Evolutionary conservation across 306 rosid genomes (phyloP).

Genomic region (Pterocarpus macrocarpus): DNA sequence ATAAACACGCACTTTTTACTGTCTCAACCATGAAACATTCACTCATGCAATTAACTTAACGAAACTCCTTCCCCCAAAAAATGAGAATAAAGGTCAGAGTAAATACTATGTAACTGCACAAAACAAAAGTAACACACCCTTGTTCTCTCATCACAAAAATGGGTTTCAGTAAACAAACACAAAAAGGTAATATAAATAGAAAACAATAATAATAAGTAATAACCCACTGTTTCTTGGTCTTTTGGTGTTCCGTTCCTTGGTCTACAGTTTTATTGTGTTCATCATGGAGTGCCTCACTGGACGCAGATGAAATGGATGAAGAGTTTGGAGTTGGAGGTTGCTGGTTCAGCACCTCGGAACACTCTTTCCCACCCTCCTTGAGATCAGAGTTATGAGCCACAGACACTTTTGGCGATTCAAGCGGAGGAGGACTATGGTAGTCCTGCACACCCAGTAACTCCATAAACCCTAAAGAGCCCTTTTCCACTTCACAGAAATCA

Average conservation of each 20-base stretch:
- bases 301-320: conserved; percentile 79
- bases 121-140: not conserved
- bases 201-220: not conserved
- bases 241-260: conserved; percentile 45
- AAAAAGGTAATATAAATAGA: not conserved
- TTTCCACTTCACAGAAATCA: conserved; percentile 62
- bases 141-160: too few species aligned
- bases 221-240: conserved; percentile 64
- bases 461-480: conserved; percentile 76
- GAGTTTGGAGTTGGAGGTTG: conserved; percentile 82
- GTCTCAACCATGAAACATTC: not conserved
- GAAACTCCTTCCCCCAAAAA: not conserved
- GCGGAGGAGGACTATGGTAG: conserved; percentile 26
- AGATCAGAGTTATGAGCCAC: conserved; percentile 9
- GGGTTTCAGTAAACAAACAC: not conserved
- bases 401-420: conserved; percentile 46
- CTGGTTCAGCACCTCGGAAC: conserved; percentile 56
- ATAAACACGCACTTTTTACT: conserved; percentile 1
- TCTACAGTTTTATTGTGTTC: conserved; percentile 58
- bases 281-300: conserved; percentile 68
- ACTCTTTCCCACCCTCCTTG: conserved; percentile 42
- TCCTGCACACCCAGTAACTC: conserved; percentile 70
- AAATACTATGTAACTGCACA: not conserved
- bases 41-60: not conserved
- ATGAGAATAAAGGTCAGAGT: not conserved